Evolutionary conservation across 2,329 filamentous ascomycete genomes (phyloP).

Genomic region (Botrytis hyacinthi): DNA sequence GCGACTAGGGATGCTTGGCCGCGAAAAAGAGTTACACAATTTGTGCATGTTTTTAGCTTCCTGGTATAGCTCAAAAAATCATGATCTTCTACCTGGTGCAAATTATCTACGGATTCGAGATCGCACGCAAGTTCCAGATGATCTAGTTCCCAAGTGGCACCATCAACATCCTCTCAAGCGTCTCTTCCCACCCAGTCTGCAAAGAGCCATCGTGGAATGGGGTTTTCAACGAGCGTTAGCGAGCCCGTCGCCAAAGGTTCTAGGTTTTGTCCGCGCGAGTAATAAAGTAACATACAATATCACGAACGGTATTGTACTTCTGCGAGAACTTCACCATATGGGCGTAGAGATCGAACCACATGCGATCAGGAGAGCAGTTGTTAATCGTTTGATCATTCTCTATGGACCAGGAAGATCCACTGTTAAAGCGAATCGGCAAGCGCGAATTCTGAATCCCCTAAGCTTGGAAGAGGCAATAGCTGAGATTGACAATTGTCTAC

Average conservation of each 20-base stretch:
- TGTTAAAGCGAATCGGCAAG: conserved; percentile 27
- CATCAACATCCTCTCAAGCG: conserved; percentile 39
- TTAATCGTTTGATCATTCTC: conserved; percentile 33
- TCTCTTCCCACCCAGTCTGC: conserved; percentile 45
- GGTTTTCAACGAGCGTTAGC: conserved; percentile 42
- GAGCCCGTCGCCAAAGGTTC: neutral
- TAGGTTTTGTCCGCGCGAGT: neutral
- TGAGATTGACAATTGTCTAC: conserved; percentile 30
- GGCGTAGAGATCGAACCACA: conserved; percentile 28
- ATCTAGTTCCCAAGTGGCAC: conserved; percentile 28
- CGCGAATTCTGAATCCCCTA: conserved; percentile 16
- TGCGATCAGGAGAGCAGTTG: conserved; percentile 27
- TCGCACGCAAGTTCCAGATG: conserved; percentile 22
- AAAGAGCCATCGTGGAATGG: conserved; percentile 50
- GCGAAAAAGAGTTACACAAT: conserved; percentile 50
- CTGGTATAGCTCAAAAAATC: conserved; percentile 39
- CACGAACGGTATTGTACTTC: conserved; percentile 32
- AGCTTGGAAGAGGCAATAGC: conserved; percentile 25
- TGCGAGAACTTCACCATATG: conserved; percentile 30
- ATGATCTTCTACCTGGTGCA: neutral
- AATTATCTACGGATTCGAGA: conserved; percentile 18
- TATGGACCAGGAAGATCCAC: conserved; percentile 32
- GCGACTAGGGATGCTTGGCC: conserved; percentile 55
- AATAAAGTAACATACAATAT: conserved; percentile 13
- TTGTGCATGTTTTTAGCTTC: conserved; percentile 50